Base-by-base conservation (phyloP, 768 basidiomycete genomes). In the Mycena vitilis region DNA sequence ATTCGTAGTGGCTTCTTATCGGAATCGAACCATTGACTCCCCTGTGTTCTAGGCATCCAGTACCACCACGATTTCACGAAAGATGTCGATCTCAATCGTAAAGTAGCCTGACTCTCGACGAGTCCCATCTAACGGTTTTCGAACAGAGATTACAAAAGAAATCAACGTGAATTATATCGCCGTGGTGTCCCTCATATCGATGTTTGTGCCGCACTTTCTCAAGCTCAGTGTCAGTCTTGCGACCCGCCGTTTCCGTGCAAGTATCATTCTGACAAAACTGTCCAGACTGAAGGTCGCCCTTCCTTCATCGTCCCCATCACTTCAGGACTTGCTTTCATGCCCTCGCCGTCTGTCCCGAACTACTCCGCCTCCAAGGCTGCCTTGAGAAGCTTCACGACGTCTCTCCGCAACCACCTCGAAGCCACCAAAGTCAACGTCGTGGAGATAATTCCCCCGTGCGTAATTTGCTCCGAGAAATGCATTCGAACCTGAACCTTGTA, bases 281-380 rank as follows among this genome's bases (percentile, higher is more conserved):
- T 51, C 5, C 59, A 88, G 87, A 78, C 78, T 16, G 72, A 83
- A 75, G 84, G 82, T 10, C 82, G 79, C 10, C 84, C 83, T 10
- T 82, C 81, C 34, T 85, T 85, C 74, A 79, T 89, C 40, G 76
- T 85, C 23, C 81, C 86, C 2, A 82, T 90, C 52, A 84, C 88
- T 0, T 88, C 88, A 7, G 85, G 81, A 15, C 78, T 89, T n/a
- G 85, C 76, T 4, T 80, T 89, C 42, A 63, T 81, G 40, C 87
- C 88, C 0, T 76, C 74, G 1, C 78, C 85, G 1, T 73, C 69
- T 38, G 77, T 88, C 0, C 75, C 83, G 2, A 84, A 85, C 58
- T 90, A 91, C 71, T 85, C 81, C 38, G 88, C 88, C 0, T 83
- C 85, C 5, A 89, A 90, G 74, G 87, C 88, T 7, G 88, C 87